These are phyloP conservation scores for Rhodamnia argentea DNA, from an alignment of 345 rosid genomes.

Conservation along the genomic window DNA sequence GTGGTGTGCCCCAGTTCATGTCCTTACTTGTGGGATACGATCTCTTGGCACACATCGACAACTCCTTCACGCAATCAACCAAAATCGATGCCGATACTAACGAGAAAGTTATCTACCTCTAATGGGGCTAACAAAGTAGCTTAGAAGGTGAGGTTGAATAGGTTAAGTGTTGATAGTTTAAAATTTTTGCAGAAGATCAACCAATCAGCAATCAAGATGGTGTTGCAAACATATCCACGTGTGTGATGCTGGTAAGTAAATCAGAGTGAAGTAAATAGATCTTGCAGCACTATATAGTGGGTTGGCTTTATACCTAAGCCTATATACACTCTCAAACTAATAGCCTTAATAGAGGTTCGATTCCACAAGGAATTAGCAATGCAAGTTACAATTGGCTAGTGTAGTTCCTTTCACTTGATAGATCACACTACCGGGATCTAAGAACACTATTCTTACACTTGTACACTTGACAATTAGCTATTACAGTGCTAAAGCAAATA, in stretches of 20 bases:
- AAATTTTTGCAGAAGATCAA: too few species aligned
- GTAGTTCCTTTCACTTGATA: not conserved
- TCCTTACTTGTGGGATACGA: not conserved
- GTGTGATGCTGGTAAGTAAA: not conserved
- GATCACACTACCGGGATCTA: not conserved
- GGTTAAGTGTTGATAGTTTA: not conserved
- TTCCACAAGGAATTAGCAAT: not conserved
- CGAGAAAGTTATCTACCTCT: not conserved
- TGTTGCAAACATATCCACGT: rapidly evolving
- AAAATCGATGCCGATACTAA: not conserved
- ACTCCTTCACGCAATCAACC: not conserved
- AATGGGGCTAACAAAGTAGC: too few species aligned
- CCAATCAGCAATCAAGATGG: not conserved
- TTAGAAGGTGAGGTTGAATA: not conserved
- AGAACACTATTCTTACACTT: too few species aligned
- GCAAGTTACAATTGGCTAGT: not conserved
- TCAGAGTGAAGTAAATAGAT: too few species aligned
- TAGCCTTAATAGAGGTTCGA: not conserved
- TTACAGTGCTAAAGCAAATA: too few species aligned
- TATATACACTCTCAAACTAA: not conserved
- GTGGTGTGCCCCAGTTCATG: not conserved
- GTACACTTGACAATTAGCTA: too few species aligned
- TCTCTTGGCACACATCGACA: not conserved
- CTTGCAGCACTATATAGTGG: not conserved
- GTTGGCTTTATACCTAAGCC: rapidly evolving